Base-by-base conservation (phyloP, 2,329 filamentous ascomycete species). In the Thermomyces lanuginosus region DNA sequence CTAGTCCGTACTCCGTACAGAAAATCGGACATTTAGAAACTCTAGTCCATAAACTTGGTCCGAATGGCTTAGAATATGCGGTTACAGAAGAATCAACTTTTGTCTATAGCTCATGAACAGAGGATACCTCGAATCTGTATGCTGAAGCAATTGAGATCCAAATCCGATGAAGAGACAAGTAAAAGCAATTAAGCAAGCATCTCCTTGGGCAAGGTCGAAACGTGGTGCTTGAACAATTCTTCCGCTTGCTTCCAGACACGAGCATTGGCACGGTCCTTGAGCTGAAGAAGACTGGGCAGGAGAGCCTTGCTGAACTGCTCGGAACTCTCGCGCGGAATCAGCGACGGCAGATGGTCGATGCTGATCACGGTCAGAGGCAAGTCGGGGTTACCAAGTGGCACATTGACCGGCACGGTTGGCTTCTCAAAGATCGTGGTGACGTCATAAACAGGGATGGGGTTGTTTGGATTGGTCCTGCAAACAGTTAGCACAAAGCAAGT, bases 351-450 rank as follows among this genome's bases (percentile, higher is more conserved):
- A 48, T 91, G 81, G 53, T 91, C 80, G 44, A 91, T 89, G 49
- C 72, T 77, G 54, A 93, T 92, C 40, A 93, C 79, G 24, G 69
- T 74, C 30, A 92, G 57, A 5, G 68, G 65, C 1, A 71, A 66
- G 28, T 63, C 56, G 24, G 53, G 63, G 44, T 58, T 69, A 37
- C 64, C 71, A 12, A 38, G 30, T 19, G 45, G 31, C 30, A 51
- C 29, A 17, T 70, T 60, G 13, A 89, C 77, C 1, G 73, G 66
- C 0, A 92, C 74, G 1, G 82, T 92, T n/a, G 84, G 86, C 48
- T 79, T 72, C 48, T 73, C 70, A 48, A 93, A 93, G 12, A 82
- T 89, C 24, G 79, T 92, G 53, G 80, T 79, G 48, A 78, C 71
- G 39, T 66, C 64, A 62, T 92, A 92, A 46, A 92, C 74, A 13